These are phyloP conservation scores for Gremmenia infestans DNA, from an alignment of 2,329 filamentous ascomycete species.

Conservation along the genomic window DNA sequence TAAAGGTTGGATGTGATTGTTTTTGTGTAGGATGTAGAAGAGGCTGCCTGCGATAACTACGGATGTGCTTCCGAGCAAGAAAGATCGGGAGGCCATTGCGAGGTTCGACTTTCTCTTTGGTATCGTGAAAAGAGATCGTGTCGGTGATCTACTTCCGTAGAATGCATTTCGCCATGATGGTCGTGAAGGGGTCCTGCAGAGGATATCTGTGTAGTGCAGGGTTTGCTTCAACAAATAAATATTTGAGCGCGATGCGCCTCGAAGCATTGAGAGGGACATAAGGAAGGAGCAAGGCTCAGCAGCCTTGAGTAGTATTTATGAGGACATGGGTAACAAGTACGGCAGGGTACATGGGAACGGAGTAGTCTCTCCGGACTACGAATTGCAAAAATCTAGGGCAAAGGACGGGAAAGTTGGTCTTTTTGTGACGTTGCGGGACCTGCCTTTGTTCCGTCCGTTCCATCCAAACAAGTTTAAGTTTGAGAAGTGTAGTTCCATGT, in stretches of 20 bases:
- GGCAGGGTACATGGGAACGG: slow-evolving; percentile 6
- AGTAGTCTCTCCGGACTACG: slow-evolving; percentile 4
- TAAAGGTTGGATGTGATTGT: slow-evolving; percentile 29
- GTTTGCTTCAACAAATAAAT: background rate
- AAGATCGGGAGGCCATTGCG: slow-evolving; percentile 17
- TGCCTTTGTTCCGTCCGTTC: too few relatives aligned
- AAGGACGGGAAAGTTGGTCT: background rate
- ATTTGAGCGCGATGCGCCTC: slow-evolving; percentile 12
- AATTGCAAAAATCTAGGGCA: slow-evolving; percentile 6
- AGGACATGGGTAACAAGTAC: slow-evolving; percentile 10
- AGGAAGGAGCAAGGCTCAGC: slow-evolving; percentile 9
- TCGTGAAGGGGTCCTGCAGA: slow-evolving; percentile 3
- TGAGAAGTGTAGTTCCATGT: background rate
- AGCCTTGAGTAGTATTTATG: background rate
- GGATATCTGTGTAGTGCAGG: background rate
- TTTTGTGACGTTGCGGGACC: background rate
- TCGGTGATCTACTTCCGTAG: background rate
- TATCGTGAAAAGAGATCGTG: slow-evolving; percentile 17
- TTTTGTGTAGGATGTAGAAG: slow-evolving; percentile 29
- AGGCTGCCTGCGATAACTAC: slow-evolving; percentile 21
- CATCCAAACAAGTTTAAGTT: background rate
- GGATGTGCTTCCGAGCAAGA: slow-evolving; percentile 22
- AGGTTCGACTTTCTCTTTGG: slow-evolving; percentile 14
- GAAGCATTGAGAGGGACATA: slow-evolving; percentile 21
- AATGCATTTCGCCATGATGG: slow-evolving; percentile 5